Conservation (phyloP, 805 yeast species). For the Wickerhamomyces xylosicus region DNA sequence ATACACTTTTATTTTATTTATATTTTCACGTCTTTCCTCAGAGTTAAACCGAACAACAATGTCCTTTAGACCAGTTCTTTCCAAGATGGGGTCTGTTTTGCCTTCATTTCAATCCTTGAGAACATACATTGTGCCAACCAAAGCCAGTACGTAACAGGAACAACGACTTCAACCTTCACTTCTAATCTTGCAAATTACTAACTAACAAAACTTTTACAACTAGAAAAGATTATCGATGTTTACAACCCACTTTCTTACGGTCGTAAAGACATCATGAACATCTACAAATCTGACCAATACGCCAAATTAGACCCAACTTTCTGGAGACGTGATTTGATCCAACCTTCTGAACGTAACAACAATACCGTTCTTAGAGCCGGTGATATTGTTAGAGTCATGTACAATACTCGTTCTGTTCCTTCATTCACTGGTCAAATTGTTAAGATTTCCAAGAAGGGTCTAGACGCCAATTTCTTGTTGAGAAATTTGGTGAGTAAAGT, state of each 20-base stretch:
- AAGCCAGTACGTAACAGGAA: slow-evolving; percentile 5
- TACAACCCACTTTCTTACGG: slow-evolving; percentile 11
- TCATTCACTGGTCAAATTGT: slow-evolving; percentile 71
- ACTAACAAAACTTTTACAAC: slow-evolving; percentile 2
- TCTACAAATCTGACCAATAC: slow-evolving; percentile 27
- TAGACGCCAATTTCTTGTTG: slow-evolving; percentile 67
- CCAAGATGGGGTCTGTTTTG: neutral
- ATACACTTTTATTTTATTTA: no score
- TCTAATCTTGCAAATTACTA: no score
- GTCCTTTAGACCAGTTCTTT: neutral
- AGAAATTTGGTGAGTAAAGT: slow-evolving; percentile 75
- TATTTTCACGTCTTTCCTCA: neutral
- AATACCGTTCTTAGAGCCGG: slow-evolving; percentile 49
- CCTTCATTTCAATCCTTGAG: slow-evolving; percentile 3
- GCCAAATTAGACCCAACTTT: slow-evolving; percentile 64
- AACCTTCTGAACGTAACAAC: slow-evolving; percentile 30
- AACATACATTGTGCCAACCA: slow-evolving; percentile 9
- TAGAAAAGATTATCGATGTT: slow-evolving; percentile 10
- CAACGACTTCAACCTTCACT: no score
- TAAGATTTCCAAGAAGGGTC: slow-evolving; percentile 60
- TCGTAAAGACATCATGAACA: slow-evolving; percentile 8
- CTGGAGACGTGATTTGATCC: slow-evolving; percentile 45
- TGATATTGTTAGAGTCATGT: slow-evolving; percentile 69
- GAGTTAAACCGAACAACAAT: neutral
- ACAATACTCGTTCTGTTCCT: slow-evolving; percentile 43